phyloP scores from a whole-genome alignment of 345 rosid genomes.

The Acer negundo region DNA sequence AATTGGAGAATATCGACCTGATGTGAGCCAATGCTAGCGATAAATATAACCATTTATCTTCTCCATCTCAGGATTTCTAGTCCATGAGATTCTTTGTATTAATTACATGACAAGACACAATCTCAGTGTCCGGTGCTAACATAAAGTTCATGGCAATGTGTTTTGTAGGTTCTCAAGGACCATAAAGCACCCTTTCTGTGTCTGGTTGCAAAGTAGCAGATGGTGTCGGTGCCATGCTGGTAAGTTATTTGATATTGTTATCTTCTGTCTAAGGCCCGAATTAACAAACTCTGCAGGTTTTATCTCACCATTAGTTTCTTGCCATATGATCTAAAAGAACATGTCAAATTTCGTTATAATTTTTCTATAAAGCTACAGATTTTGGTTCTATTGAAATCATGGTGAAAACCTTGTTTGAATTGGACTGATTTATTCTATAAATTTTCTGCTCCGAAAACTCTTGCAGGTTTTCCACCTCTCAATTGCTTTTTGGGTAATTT shows the following conservation, averaged over 20 bases:
- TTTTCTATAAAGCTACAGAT: too few relatives aligned
- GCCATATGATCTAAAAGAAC: too few relatives aligned
- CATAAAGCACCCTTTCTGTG: conserved; percentile 82
- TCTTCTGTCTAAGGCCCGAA: neutral
- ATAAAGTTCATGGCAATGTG: neutral
- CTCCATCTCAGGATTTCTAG: neutral
- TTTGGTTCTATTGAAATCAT: too few relatives aligned
- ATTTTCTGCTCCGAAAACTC: too few relatives aligned
- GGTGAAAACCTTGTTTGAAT: too few relatives aligned
- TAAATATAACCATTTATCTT: conserved; percentile 19
- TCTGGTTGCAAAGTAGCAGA: conserved; percentile 99
- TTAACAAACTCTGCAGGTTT: neutral
- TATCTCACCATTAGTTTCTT: too few relatives aligned
- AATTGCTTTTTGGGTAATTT: too few relatives aligned
- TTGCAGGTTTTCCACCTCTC: too few relatives aligned
- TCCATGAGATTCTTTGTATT: neutral
- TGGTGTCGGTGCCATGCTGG: conserved; percentile 97
- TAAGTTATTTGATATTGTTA: conserved; percentile 26
- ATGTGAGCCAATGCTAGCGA: conserved; percentile 43
- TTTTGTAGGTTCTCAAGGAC: conserved; percentile 83
- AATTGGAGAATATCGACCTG: conserved; percentile 71
- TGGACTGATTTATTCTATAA: too few relatives aligned
- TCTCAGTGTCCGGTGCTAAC: neutral
- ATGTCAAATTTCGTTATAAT: too few relatives aligned
- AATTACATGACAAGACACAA: neutral